phyloP scores from a whole-genome alignment of 257 asterid genomes.

The Penstemon newberryi region DNA sequence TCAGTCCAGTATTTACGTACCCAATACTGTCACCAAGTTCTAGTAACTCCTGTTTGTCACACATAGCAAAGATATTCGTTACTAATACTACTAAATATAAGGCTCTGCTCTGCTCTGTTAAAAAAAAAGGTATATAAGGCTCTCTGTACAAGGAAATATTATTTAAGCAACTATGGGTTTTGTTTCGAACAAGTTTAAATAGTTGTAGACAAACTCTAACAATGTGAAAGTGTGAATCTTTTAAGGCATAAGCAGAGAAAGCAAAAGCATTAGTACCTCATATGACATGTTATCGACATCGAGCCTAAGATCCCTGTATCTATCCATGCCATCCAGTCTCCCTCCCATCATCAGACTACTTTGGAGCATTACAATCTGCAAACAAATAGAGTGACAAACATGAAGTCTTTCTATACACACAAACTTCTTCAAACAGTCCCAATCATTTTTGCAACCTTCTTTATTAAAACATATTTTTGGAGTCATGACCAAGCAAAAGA shows the following conservation, averaged over 20 bases:
- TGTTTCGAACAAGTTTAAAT: too few species aligned
- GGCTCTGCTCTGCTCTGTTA: too few species aligned
- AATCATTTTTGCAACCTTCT: background rate
- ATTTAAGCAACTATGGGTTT: too few species aligned
- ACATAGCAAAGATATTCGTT: constrained; percentile 5
- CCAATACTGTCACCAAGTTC: constrained; percentile 92
- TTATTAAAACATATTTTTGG: background rate
- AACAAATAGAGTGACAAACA: background rate
- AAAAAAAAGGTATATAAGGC: too few species aligned
- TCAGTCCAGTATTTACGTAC: constrained; percentile 74
- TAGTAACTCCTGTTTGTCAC: constrained; percentile 63
- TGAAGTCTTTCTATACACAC: background rate
- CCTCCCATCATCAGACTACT: constrained; percentile 63
- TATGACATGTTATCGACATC: constrained; percentile 84
- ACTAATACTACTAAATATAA: background rate
- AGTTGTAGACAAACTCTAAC: too few species aligned
- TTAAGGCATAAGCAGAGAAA: constrained; percentile 10
- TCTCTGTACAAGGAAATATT: too few species aligned
- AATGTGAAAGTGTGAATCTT: too few species aligned
- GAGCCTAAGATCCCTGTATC: constrained; percentile 68
- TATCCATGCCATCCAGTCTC: constrained; percentile 48
- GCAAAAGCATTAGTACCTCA: constrained; percentile 46
- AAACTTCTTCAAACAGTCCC: constrained; percentile 9
- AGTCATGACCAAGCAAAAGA: background rate
- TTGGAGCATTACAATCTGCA: constrained; percentile 77